Conservation (phyloP, 345 rosid species). For the Eucalyptus virginea region DNA sequence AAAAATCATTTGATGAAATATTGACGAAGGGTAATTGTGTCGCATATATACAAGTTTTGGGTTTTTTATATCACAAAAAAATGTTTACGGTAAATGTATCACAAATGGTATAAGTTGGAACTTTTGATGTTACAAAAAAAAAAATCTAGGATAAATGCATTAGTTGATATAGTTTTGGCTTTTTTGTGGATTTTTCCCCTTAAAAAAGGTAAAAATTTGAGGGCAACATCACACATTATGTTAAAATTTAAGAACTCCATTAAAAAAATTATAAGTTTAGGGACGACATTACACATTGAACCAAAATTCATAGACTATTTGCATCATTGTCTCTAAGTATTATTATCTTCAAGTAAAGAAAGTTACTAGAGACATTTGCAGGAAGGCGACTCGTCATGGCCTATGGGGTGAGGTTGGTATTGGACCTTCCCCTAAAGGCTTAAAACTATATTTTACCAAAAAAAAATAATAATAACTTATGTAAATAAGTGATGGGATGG, state of each 20-base stretch:
- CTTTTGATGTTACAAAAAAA: too few species aligned
- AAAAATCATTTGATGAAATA: too few species aligned
- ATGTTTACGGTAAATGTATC: too few species aligned
- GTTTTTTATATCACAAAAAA: too few species aligned
- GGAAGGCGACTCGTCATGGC: background rate
- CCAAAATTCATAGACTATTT: rapidly evolving
- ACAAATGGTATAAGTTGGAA: too few species aligned
- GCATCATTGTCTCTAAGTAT: background rate
- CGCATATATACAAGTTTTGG: background rate
- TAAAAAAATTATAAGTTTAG: background rate
- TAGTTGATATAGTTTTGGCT: background rate
- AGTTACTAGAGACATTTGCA: background rate
- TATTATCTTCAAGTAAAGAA: background rate
- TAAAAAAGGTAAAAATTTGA: background rate
- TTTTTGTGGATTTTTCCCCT: too few species aligned
- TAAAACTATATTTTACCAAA: background rate
- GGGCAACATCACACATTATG: background rate
- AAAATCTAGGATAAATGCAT: too few species aligned
- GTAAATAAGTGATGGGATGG: background rate
- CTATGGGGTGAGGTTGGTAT: background rate
- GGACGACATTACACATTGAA: rapidly evolving
- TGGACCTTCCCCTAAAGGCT: background rate
- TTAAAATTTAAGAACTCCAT: background rate
- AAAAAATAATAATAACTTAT: background rate
- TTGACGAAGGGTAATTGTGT: too few species aligned